Conservation (phyloP, 1,284 basidiomycete species). For the Polyporus tsugae region DNA sequence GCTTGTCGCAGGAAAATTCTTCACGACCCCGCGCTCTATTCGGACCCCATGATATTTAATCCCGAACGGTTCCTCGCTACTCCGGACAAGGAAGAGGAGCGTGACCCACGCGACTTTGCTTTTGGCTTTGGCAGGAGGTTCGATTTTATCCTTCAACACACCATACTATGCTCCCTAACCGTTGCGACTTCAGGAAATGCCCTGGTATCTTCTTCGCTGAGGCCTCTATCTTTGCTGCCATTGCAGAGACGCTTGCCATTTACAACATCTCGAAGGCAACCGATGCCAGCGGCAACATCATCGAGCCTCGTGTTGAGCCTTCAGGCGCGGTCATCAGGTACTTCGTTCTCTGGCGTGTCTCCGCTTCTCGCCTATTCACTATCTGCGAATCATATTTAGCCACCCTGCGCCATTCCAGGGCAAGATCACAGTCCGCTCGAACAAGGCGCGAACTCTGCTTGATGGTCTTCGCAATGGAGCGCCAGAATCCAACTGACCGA, state of each 20-base stretch:
- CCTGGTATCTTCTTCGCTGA: slow-evolving; percentile 41
- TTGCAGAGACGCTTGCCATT: slow-evolving; percentile 40
- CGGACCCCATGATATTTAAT: slow-evolving; percentile 41
- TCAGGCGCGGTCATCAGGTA: slow-evolving; percentile 37
- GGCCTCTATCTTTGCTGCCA: slow-evolving; percentile 42
- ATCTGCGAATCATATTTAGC: slow-evolving; percentile 18
- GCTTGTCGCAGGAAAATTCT: slow-evolving; percentile 37
- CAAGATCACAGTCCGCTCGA: slow-evolving; percentile 39
- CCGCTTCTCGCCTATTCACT: neutral
- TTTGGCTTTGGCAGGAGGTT: slow-evolving; percentile 41
- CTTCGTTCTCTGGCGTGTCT: slow-evolving; percentile 2
- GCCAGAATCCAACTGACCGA: neutral
- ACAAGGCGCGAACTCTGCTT: slow-evolving; percentile 30
- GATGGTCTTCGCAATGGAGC: slow-evolving; percentile 7
- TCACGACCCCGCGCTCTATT: slow-evolving; percentile 40
- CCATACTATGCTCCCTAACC: neutral
- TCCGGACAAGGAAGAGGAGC: slow-evolving; percentile 27
- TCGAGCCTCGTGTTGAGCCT: slow-evolving; percentile 33
- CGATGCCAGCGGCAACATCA: slow-evolving; percentile 28
- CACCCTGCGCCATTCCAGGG: slow-evolving; percentile 44
- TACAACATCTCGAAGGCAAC: slow-evolving; percentile 42
- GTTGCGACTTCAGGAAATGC: slow-evolving; percentile 23
- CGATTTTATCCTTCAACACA: neutral
- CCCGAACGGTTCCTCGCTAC: slow-evolving; percentile 39
- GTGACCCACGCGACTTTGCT: slow-evolving; percentile 35